phyloP scores from a whole-genome alignment of 345 rosid genomes.

The Melastoma malabathricum region DNA sequence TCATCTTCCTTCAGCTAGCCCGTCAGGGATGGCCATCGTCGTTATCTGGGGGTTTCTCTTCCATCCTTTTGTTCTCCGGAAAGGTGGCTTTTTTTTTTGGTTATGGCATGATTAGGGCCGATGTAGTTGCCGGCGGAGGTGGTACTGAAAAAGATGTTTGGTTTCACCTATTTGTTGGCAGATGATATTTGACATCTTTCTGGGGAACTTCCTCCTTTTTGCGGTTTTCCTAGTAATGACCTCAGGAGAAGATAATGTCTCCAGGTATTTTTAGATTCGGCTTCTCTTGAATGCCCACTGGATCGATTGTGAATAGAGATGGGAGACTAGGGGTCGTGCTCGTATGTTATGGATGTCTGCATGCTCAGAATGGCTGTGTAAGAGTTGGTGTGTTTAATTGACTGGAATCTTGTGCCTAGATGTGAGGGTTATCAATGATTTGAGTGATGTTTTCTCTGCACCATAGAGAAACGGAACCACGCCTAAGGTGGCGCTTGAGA shows the following conservation, averaged over 20 bases:
- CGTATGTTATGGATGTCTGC: no score
- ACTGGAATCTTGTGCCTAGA: no score
- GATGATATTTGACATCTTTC: conserved; percentile 44
- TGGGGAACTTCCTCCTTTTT: conserved; percentile 49
- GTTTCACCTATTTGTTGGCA: conserved; percentile 7
- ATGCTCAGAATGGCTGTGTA: no score
- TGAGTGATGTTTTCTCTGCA: no score
- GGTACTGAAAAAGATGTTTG: background rate
- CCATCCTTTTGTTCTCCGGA: conserved; percentile 15
- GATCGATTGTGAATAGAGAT: no score
- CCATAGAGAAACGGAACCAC: no score
- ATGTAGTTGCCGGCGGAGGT: background rate
- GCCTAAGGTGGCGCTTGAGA: no score
- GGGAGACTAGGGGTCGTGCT: no score
- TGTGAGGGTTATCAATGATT: no score
- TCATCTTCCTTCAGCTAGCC: conserved; percentile 27
- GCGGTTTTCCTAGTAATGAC: conserved; percentile 26
- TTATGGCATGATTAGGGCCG: no score
- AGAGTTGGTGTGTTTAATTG: no score
- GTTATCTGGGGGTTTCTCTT: conserved; percentile 22
- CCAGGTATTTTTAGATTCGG: conserved; percentile 23
- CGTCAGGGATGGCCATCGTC: conserved; percentile 29
- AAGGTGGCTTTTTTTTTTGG: conserved; percentile 20
- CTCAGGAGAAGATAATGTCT: conserved; percentile 14
- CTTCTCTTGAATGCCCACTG: no score